These are phyloP conservation scores for Yamadazyma dendronema DNA, from an alignment of 1,139 yeast genomes.

Conservation along the genomic window DNA sequence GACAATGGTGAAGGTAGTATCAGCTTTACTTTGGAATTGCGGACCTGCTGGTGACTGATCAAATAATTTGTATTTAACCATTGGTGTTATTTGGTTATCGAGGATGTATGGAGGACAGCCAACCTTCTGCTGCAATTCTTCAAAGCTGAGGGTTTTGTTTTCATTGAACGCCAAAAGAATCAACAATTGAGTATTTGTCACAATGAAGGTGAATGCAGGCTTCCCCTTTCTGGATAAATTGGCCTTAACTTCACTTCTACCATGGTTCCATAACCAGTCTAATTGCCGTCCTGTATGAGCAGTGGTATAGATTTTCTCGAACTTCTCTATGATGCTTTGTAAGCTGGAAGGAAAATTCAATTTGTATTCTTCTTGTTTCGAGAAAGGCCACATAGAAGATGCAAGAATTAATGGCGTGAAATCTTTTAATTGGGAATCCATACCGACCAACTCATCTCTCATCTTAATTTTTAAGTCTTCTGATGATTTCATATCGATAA, in stretches of 20 bases:
- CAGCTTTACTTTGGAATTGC: constrained; percentile 44
- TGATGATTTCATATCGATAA: constrained; percentile 88
- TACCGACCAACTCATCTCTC: constrained; percentile 45
- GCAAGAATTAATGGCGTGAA: constrained; percentile 80
- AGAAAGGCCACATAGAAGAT: constrained; percentile 87
- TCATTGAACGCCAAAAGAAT: constrained; percentile 79
- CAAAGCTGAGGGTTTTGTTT: constrained; percentile 54
- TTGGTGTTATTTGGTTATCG: constrained; percentile 73
- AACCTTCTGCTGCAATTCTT: constrained; percentile 63
- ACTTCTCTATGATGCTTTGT: constrained; percentile 59
- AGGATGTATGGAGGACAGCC: constrained; percentile 65
- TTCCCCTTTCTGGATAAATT: constrained; percentile 78
- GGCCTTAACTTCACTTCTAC: constrained; percentile 92
- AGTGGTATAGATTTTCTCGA: constrained; percentile 65
- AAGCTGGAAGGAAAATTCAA: constrained; percentile 53
- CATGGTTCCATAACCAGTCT: constrained; percentile 95
- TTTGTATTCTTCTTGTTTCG: constrained; percentile 41
- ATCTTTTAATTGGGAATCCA: constrained; percentile 46
- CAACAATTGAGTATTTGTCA: constrained; percentile 84
- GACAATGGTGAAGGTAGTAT: constrained; percentile 70
- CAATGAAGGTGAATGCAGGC: constrained; percentile 79
- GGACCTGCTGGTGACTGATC: constrained; percentile 61
- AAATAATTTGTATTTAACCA: constrained; percentile 75
- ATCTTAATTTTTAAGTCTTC: constrained; percentile 72
- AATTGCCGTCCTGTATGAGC: constrained; percentile 87